phyloP scores from a whole-genome alignment of 345 rosid species.

The Eucalyptus shirleyi region DNA sequence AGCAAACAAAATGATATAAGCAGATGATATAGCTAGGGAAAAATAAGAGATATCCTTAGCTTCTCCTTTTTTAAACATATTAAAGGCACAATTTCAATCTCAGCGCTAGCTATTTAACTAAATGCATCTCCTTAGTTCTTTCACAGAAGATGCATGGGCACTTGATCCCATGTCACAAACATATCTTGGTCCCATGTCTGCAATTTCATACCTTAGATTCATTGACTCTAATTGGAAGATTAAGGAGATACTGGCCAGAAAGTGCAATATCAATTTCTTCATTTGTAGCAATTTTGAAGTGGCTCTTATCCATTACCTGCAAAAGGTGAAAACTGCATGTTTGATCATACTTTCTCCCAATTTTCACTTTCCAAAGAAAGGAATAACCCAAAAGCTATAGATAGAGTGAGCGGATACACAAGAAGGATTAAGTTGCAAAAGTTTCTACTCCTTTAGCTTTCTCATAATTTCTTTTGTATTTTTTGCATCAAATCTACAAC shows the following conservation, averaged over 20 bases:
- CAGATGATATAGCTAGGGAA: not conserved
- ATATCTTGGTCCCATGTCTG: not conserved
- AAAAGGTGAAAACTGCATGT: not conserved
- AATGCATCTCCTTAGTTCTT: not conserved
- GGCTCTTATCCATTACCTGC: constrained; percentile 90
- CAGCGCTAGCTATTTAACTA: not conserved
- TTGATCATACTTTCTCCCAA: not conserved
- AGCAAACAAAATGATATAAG: not conserved
- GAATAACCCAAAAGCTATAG: not conserved
- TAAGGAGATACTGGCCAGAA: constrained; percentile 79
- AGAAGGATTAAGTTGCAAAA: not conserved
- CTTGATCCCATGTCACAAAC: not conserved
- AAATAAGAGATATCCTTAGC: not conserved
- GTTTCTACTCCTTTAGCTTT: not conserved
- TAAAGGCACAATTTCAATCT: not conserved
- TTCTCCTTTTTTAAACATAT: not conserved
- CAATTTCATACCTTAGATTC: constrained; percentile 63
- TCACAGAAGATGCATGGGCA: not conserved
- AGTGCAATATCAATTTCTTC: constrained; percentile 89
- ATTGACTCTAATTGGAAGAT: constrained; percentile 87
- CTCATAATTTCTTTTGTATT: not conserved
- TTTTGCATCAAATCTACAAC: not conserved
- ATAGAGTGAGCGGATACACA: not conserved
- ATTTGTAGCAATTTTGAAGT: constrained; percentile 68
- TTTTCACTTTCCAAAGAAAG: not conserved